Base-by-base conservation (phyloP, 768 basidiomycete species). In the Calvatia gigantea region DNA sequence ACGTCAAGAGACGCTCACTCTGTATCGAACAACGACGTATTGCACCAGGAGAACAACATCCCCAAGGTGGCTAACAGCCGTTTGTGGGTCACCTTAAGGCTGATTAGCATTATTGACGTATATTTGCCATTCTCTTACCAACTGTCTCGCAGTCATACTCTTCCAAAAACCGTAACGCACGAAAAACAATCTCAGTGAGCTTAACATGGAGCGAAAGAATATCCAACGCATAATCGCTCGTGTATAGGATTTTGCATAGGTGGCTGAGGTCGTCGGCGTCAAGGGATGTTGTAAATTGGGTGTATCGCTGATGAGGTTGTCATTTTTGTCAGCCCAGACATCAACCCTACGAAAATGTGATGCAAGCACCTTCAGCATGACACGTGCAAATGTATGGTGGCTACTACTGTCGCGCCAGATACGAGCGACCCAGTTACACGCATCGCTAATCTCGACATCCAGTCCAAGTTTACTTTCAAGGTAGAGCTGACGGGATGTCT, bases 131-230 rank as follows among this genome's bases (percentile, higher is more conserved):
- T 2, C 6, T 73, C 85, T 23, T 65, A 87, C 90, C 90, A 29
- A 92, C 85, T 19, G 83, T 86, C 64, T 91, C 89, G 58, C 86
- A 91, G 62, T 91, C 89, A 61, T 87, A 91, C 38, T 83, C 78
- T 54, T 88, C 82, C 39, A 91, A 69, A 56, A 90, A 78, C 14
- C 71, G 69, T 41, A 91, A 68, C 0, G 83, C 81, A 58, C 82
- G 76, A 25, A 80, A 83, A 28, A 90, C 70, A n/a, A 93, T 64
- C 51, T 85, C 82, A 9, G 77, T 75, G n/a, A 90, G 69, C 54
- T 76, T 81, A 17, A 80, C 68, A 65, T 93, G 87, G 23, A 92
- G 69, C 6, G 87, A 79, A 41, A 92, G 61, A 43, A 89, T 78
- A 61, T 92, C 89, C 17, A 93, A 68, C 0, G 81, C 79, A 21